A percentile compares a stretch with the other conserved stretches of the same genome.
Conservation (phyloP, 352 stramenopile genomes). For the Pythium sukuiense region DNA sequence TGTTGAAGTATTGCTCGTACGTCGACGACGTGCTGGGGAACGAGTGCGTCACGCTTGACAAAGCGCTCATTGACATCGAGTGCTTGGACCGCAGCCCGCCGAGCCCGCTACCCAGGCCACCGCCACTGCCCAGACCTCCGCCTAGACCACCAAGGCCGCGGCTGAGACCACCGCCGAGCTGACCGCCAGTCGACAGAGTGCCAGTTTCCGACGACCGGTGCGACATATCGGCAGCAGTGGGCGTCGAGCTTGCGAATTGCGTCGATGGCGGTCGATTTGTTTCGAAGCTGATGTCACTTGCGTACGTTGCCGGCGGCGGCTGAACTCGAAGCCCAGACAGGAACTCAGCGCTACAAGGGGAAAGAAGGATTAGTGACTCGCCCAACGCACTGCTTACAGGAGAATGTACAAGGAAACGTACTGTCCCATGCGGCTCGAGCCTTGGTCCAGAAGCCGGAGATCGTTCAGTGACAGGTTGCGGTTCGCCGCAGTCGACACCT, state of each 20-base stretch:
- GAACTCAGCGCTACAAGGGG: slow-evolving; percentile 31
- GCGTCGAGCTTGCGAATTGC: slow-evolving; percentile 19
- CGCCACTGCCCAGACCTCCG: slow-evolving; percentile 2
- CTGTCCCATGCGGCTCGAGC: slow-evolving; percentile 37
- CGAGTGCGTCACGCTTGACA: slow-evolving; percentile 60
- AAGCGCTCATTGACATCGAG: slow-evolving; percentile 87
- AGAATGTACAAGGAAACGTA: slow-evolving; percentile 30
- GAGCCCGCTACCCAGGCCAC: slow-evolving; percentile 9
- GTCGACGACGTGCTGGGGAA: slow-evolving; percentile 71
- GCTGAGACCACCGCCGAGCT: slow-evolving; percentile 15
- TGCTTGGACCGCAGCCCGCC: slow-evolving; percentile 40
- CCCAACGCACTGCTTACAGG: slow-evolving; percentile 13
- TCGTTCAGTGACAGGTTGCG: slow-evolving; percentile 88
- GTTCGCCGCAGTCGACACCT: slow-evolving; percentile 81
- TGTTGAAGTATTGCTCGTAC: slow-evolving; percentile 88
- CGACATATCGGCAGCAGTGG: slow-evolving; percentile 19
- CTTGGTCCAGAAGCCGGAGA: slow-evolving; percentile 64
- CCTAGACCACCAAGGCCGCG: slow-evolving; percentile 8
- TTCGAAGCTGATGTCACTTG: slow-evolving; percentile 28
- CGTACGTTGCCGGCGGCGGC: slow-evolving; percentile 12
- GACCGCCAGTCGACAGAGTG: slow-evolving; percentile 11
- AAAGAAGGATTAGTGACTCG: neutral
- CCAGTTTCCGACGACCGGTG: slow-evolving; percentile 13
- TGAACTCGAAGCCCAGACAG: slow-evolving; percentile 28
- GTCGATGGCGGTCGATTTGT: slow-evolving; percentile 6